These are phyloP conservation scores for Lactarius psammicola DNA, from an alignment of 768 basidiomycete genomes.

Conservation along the genomic window DNA sequence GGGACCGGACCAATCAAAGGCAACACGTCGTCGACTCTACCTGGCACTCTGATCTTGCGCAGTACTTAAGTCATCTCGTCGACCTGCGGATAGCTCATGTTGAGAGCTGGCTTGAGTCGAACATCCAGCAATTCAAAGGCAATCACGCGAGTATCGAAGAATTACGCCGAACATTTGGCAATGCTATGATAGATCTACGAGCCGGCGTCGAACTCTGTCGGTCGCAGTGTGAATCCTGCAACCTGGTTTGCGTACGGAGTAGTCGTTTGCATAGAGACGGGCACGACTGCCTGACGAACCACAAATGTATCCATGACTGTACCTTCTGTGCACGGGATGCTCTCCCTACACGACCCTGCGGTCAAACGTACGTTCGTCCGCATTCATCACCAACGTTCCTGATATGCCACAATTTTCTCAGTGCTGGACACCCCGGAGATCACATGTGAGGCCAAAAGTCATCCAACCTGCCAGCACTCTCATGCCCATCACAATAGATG, in stretches of 20 bases:
- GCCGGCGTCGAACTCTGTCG: conserved; percentile 49
- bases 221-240: conserved; percentile 46
- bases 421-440: conserved; percentile 54
- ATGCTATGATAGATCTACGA: conserved; percentile 44
- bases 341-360: conserved; percentile 37
- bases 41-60: conserved; percentile 43
- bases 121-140: conserved; percentile 46
- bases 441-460: conserved; percentile 43
- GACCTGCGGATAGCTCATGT: conserved; percentile 48
- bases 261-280: conserved; percentile 42
- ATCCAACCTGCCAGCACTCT: neutral
- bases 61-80: conserved; percentile 41
- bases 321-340: conserved; percentile 41
- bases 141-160: conserved; percentile 45
- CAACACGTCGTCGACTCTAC: conserved; percentile 39
- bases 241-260: conserved; percentile 47
- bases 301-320: conserved; percentile 47
- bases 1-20: conserved; percentile 37
- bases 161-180: conserved; percentile 46
- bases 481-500: conserved; percentile 40
- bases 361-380: conserved; percentile 43
- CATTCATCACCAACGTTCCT: neutral
- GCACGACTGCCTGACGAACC: conserved; percentile 53
- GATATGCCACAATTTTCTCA: conserved; percentile 34
- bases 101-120: conserved; percentile 48